Evolutionary conservation across 2,329 filamentous ascomycete genomes (phyloP).

Genomic region (Kalmusia sp.): DNA sequence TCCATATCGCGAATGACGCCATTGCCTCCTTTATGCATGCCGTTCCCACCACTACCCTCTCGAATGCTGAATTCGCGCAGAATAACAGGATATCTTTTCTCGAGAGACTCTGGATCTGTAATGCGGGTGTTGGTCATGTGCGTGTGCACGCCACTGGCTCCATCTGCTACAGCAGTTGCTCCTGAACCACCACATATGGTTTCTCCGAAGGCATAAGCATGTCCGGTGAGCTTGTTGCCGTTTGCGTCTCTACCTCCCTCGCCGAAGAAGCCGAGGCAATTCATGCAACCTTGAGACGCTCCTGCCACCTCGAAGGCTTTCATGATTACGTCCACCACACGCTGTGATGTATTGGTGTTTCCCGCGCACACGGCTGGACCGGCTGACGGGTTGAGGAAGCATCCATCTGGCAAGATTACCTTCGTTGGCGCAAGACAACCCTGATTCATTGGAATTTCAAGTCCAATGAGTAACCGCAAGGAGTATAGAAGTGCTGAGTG

Average conservation of each 20-base stretch:
- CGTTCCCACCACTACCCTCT: slow-evolving; percentile 36
- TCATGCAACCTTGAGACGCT: slow-evolving; percentile 33
- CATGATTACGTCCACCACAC: slow-evolving; percentile 41
- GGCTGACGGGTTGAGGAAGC: slow-evolving; percentile 35
- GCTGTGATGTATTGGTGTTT: slow-evolving; percentile 39
- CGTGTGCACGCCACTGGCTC: slow-evolving; percentile 40
- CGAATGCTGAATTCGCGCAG: slow-evolving; percentile 41
- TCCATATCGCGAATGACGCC: slow-evolving; percentile 41
- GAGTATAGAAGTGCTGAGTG: slow-evolving; percentile 40
- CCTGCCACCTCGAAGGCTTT: slow-evolving; percentile 39
- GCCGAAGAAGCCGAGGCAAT: slow-evolving; percentile 40
- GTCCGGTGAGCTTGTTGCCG: slow-evolving; percentile 16
- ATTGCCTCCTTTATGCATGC: slow-evolving; percentile 37
- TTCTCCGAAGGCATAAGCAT: slow-evolving; percentile 42
- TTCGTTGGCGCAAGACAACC: slow-evolving; percentile 39
- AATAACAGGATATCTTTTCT: slow-evolving; percentile 45
- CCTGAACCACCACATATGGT: slow-evolving; percentile 47
- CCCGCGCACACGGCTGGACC: slow-evolving; percentile 37
- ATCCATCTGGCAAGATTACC: slow-evolving; percentile 33
- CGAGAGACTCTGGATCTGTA: slow-evolving; percentile 44
- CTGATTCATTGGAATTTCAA: slow-evolving; percentile 44
- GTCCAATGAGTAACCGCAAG: slow-evolving; percentile 37
- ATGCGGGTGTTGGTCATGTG: slow-evolving; percentile 50
- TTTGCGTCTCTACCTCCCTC: slow-evolving; percentile 30
- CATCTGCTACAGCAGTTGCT: slow-evolving; percentile 41